Evolutionary conservation across 2,329 filamentous ascomycete species (phyloP).

Genomic region (Xylaria sp.): DNA sequence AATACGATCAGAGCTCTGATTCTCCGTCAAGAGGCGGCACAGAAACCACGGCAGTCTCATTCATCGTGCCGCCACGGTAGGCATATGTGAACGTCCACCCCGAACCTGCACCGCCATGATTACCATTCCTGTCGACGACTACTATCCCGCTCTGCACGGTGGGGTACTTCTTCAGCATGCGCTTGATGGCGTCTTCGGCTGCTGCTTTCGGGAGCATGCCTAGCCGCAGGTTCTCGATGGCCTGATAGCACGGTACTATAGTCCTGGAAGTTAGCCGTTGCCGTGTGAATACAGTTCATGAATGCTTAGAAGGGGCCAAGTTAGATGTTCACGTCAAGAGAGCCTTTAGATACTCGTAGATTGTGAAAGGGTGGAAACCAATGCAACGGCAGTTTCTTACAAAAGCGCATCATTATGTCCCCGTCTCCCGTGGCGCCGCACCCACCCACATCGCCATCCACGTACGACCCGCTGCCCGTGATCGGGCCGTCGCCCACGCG

Average conservation of each 20-base stretch:
- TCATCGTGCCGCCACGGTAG: slow-evolving; percentile 61
- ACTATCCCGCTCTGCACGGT: slow-evolving; percentile 61
- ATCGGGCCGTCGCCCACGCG: slow-evolving; percentile 68
- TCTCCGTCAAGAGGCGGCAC: slow-evolving; percentile 51
- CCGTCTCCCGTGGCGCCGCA: slow-evolving; percentile 68
- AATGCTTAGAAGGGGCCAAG: neutral
- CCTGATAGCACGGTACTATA: slow-evolving; percentile 65
- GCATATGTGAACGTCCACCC: slow-evolving; percentile 67
- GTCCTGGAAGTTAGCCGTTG: neutral
- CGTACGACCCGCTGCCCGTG: slow-evolving; percentile 65
- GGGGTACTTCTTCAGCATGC: slow-evolving; percentile 62
- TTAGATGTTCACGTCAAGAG: neutral
- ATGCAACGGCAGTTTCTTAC: neutral
- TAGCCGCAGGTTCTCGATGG: slow-evolving; percentile 62
- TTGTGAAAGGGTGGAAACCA: neutral
- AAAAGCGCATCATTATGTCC: slow-evolving; percentile 59
- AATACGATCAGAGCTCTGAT: slow-evolving; percentile 23
- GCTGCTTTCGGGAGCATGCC: slow-evolving; percentile 61
- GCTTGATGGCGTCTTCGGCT: slow-evolving; percentile 61
- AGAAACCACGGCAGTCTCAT: slow-evolving; percentile 56
- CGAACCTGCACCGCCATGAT: slow-evolving; percentile 62
- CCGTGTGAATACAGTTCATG: neutral
- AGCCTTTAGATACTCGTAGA: neutral
- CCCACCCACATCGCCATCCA: slow-evolving; percentile 63
- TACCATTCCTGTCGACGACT: slow-evolving; percentile 60